These are phyloP conservation scores for Celoporthe dispersa DNA, from an alignment of 2,329 filamentous ascomycete species.

Conservation along the genomic window DNA sequence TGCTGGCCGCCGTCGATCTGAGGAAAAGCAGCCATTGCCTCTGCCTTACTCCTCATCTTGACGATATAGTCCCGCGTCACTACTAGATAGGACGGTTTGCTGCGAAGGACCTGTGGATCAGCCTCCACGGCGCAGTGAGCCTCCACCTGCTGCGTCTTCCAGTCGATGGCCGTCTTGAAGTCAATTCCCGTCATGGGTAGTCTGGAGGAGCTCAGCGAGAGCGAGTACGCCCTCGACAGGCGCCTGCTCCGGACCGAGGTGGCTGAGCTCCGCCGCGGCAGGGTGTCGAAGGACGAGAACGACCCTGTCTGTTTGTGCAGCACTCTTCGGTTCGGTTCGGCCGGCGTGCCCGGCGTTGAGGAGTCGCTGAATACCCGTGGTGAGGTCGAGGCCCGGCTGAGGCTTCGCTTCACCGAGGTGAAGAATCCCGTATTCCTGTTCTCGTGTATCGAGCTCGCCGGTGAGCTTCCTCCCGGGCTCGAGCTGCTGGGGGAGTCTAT, in stretches of 20 bases:
- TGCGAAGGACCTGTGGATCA: constrained; percentile 49
- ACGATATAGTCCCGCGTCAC: constrained; percentile 55
- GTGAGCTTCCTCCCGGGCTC: constrained; percentile 31
- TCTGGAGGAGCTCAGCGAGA: constrained; percentile 27
- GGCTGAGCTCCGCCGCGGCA: constrained; percentile 38
- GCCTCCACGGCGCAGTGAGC: constrained; percentile 52
- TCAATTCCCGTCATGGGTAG: constrained; percentile 37
- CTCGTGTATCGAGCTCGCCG: constrained; percentile 34
- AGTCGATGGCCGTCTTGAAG: constrained; percentile 39
- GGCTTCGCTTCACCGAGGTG: constrained; percentile 33
- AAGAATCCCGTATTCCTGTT: constrained; percentile 34
- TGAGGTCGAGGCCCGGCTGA: constrained; percentile 34
- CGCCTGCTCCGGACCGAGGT: constrained; percentile 37
- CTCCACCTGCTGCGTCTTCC: constrained; percentile 39
- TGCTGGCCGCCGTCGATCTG: constrained; percentile 41
- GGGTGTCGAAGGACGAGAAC: constrained; percentile 32
- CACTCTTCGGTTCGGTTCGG: constrained; percentile 21
- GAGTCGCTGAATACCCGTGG: constrained; percentile 21
- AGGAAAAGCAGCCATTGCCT: constrained; percentile 53
- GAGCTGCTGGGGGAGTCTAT: constrained; percentile 30
- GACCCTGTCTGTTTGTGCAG: constrained; percentile 30
- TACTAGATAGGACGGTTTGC: constrained; percentile 57
- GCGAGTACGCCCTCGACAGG: constrained; percentile 32
- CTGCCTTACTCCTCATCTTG: constrained; percentile 53
- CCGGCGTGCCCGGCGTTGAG: constrained; percentile 13